A percentile compares a stretch with the other conserved stretches of the same genome.
Conservation (phyloP, 2,329 filamentous ascomycete species). For the Neofusicoccum kwambonambiense region DNA sequence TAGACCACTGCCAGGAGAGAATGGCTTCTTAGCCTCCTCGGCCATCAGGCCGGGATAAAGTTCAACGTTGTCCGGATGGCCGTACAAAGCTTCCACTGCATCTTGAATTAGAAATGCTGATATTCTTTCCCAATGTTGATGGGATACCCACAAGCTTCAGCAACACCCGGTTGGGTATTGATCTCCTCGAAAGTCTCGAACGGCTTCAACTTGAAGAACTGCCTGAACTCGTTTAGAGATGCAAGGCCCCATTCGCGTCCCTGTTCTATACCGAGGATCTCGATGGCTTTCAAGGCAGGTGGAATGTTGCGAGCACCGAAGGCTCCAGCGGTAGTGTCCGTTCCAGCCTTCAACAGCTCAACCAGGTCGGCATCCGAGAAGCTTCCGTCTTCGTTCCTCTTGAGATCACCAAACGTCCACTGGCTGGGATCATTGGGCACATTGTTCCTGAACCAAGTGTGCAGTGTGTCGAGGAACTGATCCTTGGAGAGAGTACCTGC, state of each 20-base stretch:
- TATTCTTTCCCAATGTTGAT: background rate
- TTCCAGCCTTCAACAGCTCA: constrained; percentile 41
- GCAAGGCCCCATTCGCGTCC: constrained; percentile 70
- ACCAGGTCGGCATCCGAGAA: constrained; percentile 47
- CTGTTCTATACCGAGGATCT: constrained; percentile 73
- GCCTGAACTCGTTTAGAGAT: constrained; percentile 75
- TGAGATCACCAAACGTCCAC: constrained; percentile 46
- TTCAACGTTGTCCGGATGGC: constrained; percentile 55
- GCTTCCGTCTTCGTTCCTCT: constrained; percentile 42
- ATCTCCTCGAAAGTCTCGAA: constrained; percentile 77
- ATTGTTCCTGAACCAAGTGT: constrained; percentile 41
- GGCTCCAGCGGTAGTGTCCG: constrained; percentile 47
- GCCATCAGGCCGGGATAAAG: constrained; percentile 59
- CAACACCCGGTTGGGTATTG: constrained; percentile 53
- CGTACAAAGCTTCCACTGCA: constrained; percentile 47
- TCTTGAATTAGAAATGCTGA: background rate
- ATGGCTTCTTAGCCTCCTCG: constrained; percentile 55
- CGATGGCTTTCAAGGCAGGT: constrained; percentile 49
- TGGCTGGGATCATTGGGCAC: constrained; percentile 56
- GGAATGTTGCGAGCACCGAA: constrained; percentile 53
- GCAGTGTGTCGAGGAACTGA: constrained; percentile 61
- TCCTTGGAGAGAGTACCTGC: constrained; percentile 50
- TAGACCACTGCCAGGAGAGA: constrained; percentile 47
- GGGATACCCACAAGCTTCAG: constrained; percentile 34
- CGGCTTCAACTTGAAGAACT: constrained; percentile 70